These are phyloP conservation scores for Euryodendron excelsum DNA, from an alignment of 148 eudicot species.

Conservation along the genomic window DNA sequence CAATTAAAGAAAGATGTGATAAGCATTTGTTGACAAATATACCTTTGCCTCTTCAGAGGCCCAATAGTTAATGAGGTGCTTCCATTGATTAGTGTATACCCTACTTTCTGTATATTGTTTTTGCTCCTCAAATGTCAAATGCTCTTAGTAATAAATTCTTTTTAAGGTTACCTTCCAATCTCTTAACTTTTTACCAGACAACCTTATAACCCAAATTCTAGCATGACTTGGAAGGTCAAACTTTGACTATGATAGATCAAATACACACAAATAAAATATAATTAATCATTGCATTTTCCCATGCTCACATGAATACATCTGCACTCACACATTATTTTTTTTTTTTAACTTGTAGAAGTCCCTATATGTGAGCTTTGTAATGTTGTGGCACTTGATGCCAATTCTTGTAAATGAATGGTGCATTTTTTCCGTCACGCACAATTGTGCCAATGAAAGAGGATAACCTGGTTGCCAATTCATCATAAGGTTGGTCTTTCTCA, in stretches of 20 bases:
- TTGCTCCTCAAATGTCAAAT: too few relatives aligned
- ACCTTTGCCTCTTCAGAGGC: not conserved
- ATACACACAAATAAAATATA: not conserved
- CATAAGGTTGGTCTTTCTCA: not conserved
- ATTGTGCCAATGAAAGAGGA: not conserved
- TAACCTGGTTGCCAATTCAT: not conserved
- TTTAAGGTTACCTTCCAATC: not conserved
- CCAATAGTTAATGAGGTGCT: not conserved
- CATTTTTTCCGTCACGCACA: not conserved
- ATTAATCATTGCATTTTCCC: too few relatives aligned
- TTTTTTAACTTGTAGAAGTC: not conserved
- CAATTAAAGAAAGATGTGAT: not conserved
- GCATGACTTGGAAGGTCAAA: not conserved
- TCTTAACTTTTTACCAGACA: not conserved
- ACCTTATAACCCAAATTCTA: not conserved
- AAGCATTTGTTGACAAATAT: not conserved
- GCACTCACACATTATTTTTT: too few relatives aligned
- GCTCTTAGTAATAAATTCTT: not conserved
- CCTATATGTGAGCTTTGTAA: not conserved
- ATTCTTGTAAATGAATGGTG: not conserved
- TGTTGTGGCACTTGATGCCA: not conserved
- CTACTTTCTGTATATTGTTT: not conserved
- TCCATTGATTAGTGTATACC: not conserved
- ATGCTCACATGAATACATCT: too few relatives aligned
- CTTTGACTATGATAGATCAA: not conserved